These are phyloP conservation scores for Capronia coronata DNA, from an alignment of 2,329 filamentous ascomycete genomes.

Conservation along the genomic window DNA sequence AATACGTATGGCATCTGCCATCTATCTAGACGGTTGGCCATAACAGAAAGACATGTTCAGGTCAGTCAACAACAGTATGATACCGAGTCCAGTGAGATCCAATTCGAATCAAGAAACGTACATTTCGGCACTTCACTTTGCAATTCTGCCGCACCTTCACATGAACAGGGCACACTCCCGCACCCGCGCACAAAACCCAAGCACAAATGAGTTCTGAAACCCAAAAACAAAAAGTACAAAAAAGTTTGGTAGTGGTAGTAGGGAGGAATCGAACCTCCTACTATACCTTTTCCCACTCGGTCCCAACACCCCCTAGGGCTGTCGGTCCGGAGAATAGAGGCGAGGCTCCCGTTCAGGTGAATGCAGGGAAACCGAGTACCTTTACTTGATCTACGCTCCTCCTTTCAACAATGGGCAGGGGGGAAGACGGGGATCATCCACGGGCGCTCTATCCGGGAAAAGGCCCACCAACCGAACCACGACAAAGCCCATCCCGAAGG, in stretches of 20 bases:
- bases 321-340: not conserved
- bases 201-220: not conserved
- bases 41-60: no score
- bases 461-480: not conserved
- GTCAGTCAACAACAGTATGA: no score
- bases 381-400: not conserved
- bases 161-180: not conserved
- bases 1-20: no score
- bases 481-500: slow-evolving; percentile 1
- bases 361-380: no score
- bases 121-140: no score
- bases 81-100: no score
- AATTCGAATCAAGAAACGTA: no score
- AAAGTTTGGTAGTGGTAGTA: not conserved
- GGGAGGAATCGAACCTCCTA: not conserved
- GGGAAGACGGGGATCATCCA: not conserved
- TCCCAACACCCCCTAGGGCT: not conserved
- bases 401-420: not conserved
- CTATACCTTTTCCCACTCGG: not conserved
- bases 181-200: not conserved
- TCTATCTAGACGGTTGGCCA: no score
- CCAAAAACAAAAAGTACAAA: not conserved
- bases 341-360: not conserved
- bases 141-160: no score
- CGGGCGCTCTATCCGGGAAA: not conserved